Evolutionary conservation across 208 protist species (phyloP).

Genomic region (Herpetomonas tarakana): DNA sequence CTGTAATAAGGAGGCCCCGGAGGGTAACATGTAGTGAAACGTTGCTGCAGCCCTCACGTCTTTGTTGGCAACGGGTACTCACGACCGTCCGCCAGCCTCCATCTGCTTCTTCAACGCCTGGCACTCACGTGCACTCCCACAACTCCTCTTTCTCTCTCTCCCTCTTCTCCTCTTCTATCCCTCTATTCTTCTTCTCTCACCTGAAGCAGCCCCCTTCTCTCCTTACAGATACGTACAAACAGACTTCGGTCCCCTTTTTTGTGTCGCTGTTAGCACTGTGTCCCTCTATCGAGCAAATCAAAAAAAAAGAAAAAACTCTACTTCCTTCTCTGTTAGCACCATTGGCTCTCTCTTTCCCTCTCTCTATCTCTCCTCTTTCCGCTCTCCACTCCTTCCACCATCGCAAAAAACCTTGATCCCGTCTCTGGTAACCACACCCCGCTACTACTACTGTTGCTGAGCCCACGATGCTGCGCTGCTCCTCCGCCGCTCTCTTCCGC

Average conservation of each 20-base stretch:
- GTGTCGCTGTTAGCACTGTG: not conserved
- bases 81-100: too few species aligned
- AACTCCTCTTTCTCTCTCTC: not conserved
- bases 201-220: slow-evolving; percentile 5
- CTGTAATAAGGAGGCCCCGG: too few species aligned
- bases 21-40: too few species aligned
- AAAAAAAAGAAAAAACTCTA: slow-evolving; percentile 7
- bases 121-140: too few species aligned
- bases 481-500: slow-evolving; percentile 33
- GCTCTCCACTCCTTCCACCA: too few species aligned
- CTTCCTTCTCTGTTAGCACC: not conserved
- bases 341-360: slow-evolving; percentile 3
- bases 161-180: not conserved
- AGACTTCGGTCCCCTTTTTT: too few species aligned
- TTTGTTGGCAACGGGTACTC: too few species aligned
- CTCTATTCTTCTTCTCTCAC: not conserved
- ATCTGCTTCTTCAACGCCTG: too few species aligned
- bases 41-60: too few species aligned
- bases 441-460: too few species aligned
- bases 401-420: too few species aligned
- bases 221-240: not conserved
- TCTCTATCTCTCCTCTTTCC: not conserved
- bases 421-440: too few species aligned
- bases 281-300: not conserved
- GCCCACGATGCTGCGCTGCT: slow-evolving; percentile 22